Percentiles rank a stretch among this genome's conserved stretches.
phyloP scores from a whole-genome alignment of 2,329 filamentous ascomycete genomes.

The Colletotrichum sp. region DNA sequence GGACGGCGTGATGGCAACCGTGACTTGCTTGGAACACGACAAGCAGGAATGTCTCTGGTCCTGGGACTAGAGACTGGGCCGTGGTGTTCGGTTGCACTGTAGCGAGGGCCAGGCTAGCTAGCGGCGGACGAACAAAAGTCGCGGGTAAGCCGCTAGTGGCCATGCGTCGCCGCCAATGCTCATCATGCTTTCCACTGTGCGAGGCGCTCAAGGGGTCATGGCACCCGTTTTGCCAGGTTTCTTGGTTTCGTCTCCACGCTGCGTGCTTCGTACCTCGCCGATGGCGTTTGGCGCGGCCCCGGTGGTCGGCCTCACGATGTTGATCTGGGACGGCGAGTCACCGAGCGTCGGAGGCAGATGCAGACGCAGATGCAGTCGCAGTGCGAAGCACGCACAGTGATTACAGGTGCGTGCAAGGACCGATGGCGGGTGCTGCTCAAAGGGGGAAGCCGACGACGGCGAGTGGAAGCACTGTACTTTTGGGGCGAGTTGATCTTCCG shows the following conservation, averaged over 20 bases:
- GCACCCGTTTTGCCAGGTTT: constrained; percentile 1
- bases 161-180: background rate
- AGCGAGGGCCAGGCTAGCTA: background rate
- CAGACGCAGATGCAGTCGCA: background rate
- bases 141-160: background rate
- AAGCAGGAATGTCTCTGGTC: background rate
- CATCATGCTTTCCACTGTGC: constrained; percentile 5
- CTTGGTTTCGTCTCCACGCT: constrained; percentile 7
- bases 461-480: background rate
- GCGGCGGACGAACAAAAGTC: background rate
- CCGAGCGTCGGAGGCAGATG: background rate
- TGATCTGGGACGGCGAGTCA: background rate
- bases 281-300: background rate
- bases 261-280: background rate
- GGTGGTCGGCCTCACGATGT: background rate
- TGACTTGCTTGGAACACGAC: background rate
- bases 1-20: background rate
- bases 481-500: background rate
- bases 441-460: background rate
- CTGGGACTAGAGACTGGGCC: background rate
- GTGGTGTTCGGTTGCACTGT: background rate
- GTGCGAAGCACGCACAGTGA: background rate
- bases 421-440: background rate
- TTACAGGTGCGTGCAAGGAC: background rate
- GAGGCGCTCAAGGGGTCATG: constrained; percentile 2